phyloP scores from a whole-genome alignment of 2,329 filamentous ascomycete genomes.

The Arthrobotrys conoides region DNA sequence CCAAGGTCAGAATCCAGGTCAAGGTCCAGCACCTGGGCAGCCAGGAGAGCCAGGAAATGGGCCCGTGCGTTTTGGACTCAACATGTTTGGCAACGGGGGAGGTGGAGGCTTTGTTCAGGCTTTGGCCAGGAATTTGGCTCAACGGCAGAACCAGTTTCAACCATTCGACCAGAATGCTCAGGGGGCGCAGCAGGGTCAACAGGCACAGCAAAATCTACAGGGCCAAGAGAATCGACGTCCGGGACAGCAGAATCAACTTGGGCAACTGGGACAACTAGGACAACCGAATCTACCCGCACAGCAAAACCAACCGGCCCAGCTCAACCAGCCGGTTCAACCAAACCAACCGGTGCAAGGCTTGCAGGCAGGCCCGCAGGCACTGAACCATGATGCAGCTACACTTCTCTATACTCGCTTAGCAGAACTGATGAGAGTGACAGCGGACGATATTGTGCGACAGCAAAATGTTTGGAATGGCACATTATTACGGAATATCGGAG shows the following conservation, averaged over 20 bases:
- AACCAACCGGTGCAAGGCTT: background rate
- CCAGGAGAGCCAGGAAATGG: constrained; percentile 16
- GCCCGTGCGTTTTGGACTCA: constrained; percentile 30
- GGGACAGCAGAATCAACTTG: background rate
- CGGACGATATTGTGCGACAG: constrained; percentile 33
- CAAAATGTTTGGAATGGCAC: constrained; percentile 33
- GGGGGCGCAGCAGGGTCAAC: constrained; percentile 23
- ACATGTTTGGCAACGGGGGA: constrained; percentile 27
- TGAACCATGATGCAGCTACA: background rate
- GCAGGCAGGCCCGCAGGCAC: background rate
- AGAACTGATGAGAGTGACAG: constrained; percentile 14
- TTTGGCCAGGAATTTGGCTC: constrained; percentile 38
- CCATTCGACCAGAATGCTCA: constrained; percentile 19
- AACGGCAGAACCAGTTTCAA: constrained; percentile 33
- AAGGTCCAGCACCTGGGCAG: constrained; percentile 19
- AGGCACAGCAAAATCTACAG: background rate
- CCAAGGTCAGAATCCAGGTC: constrained; percentile 18
- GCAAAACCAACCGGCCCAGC: constrained; percentile 11
- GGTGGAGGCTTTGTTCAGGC: constrained; percentile 39
- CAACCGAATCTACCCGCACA: background rate
- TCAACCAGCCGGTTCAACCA: background rate
- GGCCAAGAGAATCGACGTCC: background rate
- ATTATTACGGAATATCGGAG: constrained; percentile 26
- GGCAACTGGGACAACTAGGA: background rate
- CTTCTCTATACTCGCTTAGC: constrained; percentile 23